Conservation (phyloP, 768 basidiomycete species). For the Holtermanniella nyarrowii region DNA sequence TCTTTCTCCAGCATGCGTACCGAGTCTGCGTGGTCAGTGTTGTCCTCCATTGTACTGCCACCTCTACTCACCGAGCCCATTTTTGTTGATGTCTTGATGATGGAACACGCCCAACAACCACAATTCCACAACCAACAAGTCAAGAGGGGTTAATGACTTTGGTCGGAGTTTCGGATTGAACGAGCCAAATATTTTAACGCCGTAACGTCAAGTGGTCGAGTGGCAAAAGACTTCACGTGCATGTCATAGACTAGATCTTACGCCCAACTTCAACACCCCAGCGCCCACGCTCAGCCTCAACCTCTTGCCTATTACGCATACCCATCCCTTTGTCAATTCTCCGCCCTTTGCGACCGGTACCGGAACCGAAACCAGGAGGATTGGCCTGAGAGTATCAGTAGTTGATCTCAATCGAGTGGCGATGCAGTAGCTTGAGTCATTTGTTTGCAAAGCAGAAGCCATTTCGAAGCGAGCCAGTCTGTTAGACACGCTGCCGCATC, state of each 20-base stretch:
- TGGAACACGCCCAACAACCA: too few relatives aligned
- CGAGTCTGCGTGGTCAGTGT: background rate
- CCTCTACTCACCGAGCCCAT: background rate
- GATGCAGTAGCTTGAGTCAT: too few relatives aligned
- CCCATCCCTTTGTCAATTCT: constrained; percentile 67
- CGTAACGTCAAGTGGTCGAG: too few relatives aligned
- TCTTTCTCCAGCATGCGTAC: background rate
- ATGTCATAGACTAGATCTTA: constrained; percentile 14
- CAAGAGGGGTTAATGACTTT: background rate
- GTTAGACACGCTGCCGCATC: too few relatives aligned
- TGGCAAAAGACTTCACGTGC: background rate
- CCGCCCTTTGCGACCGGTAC: constrained; percentile 60
- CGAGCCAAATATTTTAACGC: background rate
- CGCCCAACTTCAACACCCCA: constrained; percentile 52
- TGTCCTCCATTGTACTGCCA: background rate
- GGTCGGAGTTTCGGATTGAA: background rate
- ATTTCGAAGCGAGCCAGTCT: too few relatives aligned
- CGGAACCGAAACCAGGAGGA: constrained; percentile 56
- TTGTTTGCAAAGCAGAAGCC: too few relatives aligned
- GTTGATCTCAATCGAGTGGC: too few relatives aligned
- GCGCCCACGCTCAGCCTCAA: constrained; percentile 75
- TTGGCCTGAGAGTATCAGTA: too few relatives aligned
- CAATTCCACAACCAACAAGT: too few relatives aligned
- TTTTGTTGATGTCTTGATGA: background rate
- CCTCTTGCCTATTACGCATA: constrained; percentile 54